A percentile compares a stretch with the other conserved stretches of the same genome.
These are phyloP conservation scores for Paspalum vaginatum DNA, from an alignment of 176 grass and related monocot species.

Conservation along the genomic window DNA sequence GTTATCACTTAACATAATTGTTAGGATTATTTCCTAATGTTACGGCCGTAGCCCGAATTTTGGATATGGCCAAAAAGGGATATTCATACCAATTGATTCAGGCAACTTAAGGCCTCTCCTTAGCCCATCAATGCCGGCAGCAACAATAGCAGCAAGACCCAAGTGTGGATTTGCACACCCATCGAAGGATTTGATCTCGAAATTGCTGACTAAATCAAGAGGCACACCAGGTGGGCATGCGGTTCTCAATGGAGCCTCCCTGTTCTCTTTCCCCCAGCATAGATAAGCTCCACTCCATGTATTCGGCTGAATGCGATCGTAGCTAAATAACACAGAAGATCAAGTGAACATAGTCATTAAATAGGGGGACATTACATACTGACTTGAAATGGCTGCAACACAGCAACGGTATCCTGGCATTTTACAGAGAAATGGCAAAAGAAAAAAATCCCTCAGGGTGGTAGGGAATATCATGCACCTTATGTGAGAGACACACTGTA, in stretches of 20 bases:
- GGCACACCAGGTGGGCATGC: slow-evolving; percentile 90
- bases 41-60: not conserved
- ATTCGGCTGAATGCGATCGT: slow-evolving; percentile 88
- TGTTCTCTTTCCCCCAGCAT: slow-evolving; percentile 98
- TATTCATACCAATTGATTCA: slow-evolving; percentile 75
- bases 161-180: slow-evolving; percentile 88
- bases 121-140: slow-evolving; percentile 89
- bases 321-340: slow-evolving; percentile 53
- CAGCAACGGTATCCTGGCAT: slow-evolving; percentile 1
- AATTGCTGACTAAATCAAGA: slow-evolving; percentile 87
- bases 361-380: slow-evolving; percentile 3
- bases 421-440: not conserved
- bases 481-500: not conserved
- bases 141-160: slow-evolving; percentile 71
- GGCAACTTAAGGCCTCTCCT: slow-evolving; percentile 75
- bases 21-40: slow-evolving; percentile 9
- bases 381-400: slow-evolving; percentile 5
- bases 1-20: not conserved
- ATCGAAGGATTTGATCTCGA: slow-evolving; percentile 97
- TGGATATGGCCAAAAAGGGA: not conserved
- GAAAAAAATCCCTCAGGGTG: not conserved
- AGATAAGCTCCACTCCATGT: slow-evolving; percentile 95
- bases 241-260: slow-evolving; percentile 93
- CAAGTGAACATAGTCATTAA: not conserved
- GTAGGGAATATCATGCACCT: slow-evolving; percentile 1